Evolutionary conservation across 2,329 filamentous ascomycete species (phyloP).

Genomic region (Eurotiales sp.): DNA sequence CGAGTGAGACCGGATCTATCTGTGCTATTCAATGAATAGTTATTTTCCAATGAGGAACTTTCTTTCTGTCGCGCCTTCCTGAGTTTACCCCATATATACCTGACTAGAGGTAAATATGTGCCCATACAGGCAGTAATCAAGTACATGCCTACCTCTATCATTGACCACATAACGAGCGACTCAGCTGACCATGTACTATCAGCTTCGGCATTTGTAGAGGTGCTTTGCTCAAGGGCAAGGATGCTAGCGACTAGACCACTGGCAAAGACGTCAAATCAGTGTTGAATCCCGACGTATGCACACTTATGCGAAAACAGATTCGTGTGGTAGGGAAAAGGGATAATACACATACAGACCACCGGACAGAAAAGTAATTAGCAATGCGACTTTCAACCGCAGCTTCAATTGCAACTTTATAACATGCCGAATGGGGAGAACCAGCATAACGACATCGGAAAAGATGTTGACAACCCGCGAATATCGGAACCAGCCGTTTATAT

Average conservation of each 20-base stretch:
- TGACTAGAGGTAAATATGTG: not conserved
- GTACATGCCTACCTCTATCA: not conserved
- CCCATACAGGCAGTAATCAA: not conserved
- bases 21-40: too few relatives aligned
- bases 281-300: not conserved
- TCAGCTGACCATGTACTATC: not conserved
- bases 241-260: not conserved
- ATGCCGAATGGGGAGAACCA: constrained; percentile 1
- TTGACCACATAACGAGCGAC: not conserved
- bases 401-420: not conserved
- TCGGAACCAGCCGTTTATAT: not conserved
- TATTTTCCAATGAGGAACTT: too few relatives aligned
- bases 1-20: too few relatives aligned
- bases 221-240: not conserved
- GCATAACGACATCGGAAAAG: not conserved
- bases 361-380: not conserved
- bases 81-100: not conserved
- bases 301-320: too few relatives aligned
- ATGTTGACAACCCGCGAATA: constrained; percentile 2
- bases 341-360: not conserved
- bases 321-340: not conserved
- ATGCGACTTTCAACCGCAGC: not conserved
- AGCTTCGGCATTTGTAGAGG: not conserved
- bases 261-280: too few relatives aligned
- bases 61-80: too few relatives aligned